Conservation (phyloP, 805 yeast genomes). For the Ogataea pilisensis region DNA sequence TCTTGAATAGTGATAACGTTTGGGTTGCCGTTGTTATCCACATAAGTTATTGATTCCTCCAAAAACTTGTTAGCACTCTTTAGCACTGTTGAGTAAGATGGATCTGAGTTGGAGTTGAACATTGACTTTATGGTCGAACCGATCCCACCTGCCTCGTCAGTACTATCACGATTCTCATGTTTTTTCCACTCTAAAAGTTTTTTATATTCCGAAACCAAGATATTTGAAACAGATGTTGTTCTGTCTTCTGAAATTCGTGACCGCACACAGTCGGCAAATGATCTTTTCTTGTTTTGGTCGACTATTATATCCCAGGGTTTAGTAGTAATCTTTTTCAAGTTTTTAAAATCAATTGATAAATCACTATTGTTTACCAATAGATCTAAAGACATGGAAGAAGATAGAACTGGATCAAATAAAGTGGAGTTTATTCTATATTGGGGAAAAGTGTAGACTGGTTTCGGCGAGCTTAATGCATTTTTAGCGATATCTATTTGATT, state of each 20-base stretch:
- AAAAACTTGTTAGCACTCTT: conserved; percentile 47
- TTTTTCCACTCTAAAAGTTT: conserved; percentile 31
- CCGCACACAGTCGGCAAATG: conserved; percentile 56
- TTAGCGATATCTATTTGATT: conserved; percentile 33
- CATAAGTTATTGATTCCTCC: conserved; percentile 59
- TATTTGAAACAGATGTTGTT: conserved; percentile 33
- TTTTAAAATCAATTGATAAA: conserved; percentile 54
- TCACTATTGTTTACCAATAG: conserved; percentile 59
- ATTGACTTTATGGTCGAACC: conserved; percentile 23
- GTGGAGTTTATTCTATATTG: conserved; percentile 37
- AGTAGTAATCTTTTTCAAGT: conserved; percentile 44
- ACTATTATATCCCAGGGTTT: conserved; percentile 63
- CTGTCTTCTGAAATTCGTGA: conserved; percentile 49
- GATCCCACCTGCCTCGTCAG: conserved; percentile 9
- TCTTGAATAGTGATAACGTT: conserved; percentile 58
- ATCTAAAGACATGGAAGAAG: conserved; percentile 49
- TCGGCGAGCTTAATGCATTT: conserved; percentile 45
- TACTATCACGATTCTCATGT: conserved; percentile 5
- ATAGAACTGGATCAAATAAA: conserved; percentile 44
- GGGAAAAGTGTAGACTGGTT: conserved; percentile 56
- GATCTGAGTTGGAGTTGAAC: conserved; percentile 23
- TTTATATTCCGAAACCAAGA: conserved; percentile 37
- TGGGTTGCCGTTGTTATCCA: conserved; percentile 32
- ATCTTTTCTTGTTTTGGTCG: conserved; percentile 35
- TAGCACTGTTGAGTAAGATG: conserved; percentile 32